Percentiles rank a stretch among this genome's conserved stretches.
Evolutionary conservation across 345 rosid genomes (phyloP).

Genomic region (Eucalyptus viminalis): DNA sequence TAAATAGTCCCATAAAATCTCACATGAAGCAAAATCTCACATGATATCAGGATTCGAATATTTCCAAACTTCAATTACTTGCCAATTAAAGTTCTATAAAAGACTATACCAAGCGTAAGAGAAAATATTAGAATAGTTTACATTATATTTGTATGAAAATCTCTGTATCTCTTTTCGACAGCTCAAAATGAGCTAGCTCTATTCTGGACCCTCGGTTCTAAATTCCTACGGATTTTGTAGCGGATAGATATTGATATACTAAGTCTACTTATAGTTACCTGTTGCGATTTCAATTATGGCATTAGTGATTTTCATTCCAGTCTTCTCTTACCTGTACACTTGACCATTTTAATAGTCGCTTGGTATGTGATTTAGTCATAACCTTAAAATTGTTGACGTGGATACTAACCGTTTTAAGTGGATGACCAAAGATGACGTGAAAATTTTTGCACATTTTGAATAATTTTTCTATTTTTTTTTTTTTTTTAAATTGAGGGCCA

Average conservation of each 20-base stretch:
- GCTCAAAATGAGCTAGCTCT: neutral
- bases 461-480: neutral
- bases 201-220: neutral
- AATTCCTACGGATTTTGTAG: neutral
- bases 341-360: neutral
- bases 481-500: neutral
- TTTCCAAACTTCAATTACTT: too few species aligned
- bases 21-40: too few species aligned
- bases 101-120: fast-evolving
- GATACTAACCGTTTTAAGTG: too few species aligned
- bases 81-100: too few species aligned
- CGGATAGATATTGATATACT: neutral
- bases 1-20: fast-evolving
- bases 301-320: neutral
- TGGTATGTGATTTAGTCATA: neutral
- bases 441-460: neutral
- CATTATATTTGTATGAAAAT: neutral
- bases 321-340: neutral
- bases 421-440: too few species aligned
- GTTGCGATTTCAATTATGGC: neutral
- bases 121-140: too few species aligned
- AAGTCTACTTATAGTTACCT: neutral
- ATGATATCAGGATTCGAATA: too few species aligned
- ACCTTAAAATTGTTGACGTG: neutral
- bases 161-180: neutral